Evolutionary conservation across 2,329 filamentous ascomycete genomes (phyloP).

Genomic region (Alternaria rosae): DNA sequence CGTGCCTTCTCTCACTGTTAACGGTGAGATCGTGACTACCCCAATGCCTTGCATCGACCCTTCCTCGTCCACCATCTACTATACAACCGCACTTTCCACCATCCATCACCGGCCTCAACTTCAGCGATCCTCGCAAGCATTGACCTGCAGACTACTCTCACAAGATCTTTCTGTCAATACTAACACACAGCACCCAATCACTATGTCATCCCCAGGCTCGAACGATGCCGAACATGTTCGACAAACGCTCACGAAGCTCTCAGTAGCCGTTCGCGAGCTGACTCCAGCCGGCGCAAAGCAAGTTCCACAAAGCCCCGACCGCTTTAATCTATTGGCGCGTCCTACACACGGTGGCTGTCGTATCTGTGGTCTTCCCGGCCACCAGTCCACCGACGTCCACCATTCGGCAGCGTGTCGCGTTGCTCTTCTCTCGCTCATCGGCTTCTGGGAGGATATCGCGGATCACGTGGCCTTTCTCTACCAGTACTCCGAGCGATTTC

Average conservation of each 20-base stretch:
- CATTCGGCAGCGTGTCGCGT: slow-evolving; percentile 16
- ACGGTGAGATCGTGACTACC: not conserved
- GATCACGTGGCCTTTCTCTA: slow-evolving; percentile 19
- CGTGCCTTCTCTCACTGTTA: slow-evolving; percentile 1
- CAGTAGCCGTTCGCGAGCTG: slow-evolving; percentile 26
- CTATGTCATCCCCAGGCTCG: slow-evolving; percentile 10
- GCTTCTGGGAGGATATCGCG: slow-evolving; percentile 28
- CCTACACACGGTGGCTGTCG: slow-evolving; percentile 18
- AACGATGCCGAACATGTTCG: slow-evolving; percentile 4
- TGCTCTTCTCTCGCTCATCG: slow-evolving; percentile 22
- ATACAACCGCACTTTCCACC: not conserved
- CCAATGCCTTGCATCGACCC: not conserved
- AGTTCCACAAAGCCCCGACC: slow-evolving; percentile 13
- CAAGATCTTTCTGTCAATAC: not conserved
- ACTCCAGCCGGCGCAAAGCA: slow-evolving; percentile 19
- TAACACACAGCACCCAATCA: not conserved
- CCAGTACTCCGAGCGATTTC: slow-evolving; percentile 20
- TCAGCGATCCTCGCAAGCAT: not conserved
- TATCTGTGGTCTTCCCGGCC: slow-evolving; percentile 31
- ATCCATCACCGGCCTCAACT: not conserved
- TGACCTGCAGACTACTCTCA: not conserved
- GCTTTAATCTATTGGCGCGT: slow-evolving; percentile 31
- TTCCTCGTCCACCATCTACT: not conserved
- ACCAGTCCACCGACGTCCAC: slow-evolving; percentile 17
- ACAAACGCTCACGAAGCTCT: slow-evolving; percentile 17